Conservation (phyloP, 1,139 yeast species). For the Suhomyces kunorum region DNA sequence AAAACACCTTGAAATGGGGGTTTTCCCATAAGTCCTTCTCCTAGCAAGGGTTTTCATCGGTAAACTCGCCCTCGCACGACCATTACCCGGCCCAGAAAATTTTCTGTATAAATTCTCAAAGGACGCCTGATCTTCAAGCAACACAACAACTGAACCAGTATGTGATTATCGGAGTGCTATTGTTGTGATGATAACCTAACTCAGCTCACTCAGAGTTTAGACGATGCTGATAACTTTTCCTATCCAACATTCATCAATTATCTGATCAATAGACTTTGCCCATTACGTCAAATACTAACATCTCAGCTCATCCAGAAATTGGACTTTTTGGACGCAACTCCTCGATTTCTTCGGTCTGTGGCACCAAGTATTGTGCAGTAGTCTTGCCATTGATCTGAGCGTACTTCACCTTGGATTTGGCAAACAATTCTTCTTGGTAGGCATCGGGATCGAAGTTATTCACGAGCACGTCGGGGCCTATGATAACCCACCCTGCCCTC, state of each 20-base stretch:
- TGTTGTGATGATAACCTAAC: slow-evolving; percentile 52
- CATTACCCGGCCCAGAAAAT: slow-evolving; percentile 12
- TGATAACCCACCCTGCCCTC: slow-evolving; percentile 88
- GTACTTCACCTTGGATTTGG: slow-evolving; percentile 35
- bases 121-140: not conserved
- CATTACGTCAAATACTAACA: slow-evolving; percentile 10
- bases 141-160: too few relatives aligned
- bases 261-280: slow-evolving; percentile 17
- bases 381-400: slow-evolving; percentile 23
- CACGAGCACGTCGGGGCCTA: slow-evolving; percentile 79
- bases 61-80: not conserved
- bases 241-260: slow-evolving; percentile 52
- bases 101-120: slow-evolving; percentile 4
- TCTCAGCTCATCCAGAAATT: slow-evolving; percentile 17
- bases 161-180: slow-evolving; percentile 14
- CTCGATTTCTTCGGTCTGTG: slow-evolving; percentile 73
- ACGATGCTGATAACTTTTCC: slow-evolving; percentile 48
- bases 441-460: slow-evolving; percentile 57
- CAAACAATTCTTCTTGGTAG: slow-evolving; percentile 36
- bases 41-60: not conserved
- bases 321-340: slow-evolving; percentile 84
- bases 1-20: too few relatives aligned
- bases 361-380: slow-evolving; percentile 49
- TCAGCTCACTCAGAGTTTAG: slow-evolving; percentile 57
- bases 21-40: not conserved